Evolutionary conservation across 306 rosid genomes (phyloP).

Genomic region (Clitoria ternatea): DNA sequence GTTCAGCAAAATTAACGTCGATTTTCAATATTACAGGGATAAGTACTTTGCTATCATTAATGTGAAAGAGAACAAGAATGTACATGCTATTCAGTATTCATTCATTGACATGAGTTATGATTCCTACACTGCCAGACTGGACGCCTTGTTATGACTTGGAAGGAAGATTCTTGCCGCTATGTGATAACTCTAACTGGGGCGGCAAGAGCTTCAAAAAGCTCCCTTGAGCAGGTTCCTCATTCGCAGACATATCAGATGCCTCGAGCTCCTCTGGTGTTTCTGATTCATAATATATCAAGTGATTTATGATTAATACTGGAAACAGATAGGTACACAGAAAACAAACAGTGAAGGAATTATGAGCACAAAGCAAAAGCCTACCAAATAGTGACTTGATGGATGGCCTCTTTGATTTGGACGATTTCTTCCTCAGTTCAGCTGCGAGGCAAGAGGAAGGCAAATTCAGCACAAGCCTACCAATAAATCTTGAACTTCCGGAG

Average conservation of each 20-base stretch:
- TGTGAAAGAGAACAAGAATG: constrained; percentile 17
- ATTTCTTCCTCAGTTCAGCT: constrained; percentile 93
- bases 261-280: constrained; percentile 48
- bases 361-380: constrained; percentile 36
- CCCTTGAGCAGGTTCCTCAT: constrained; percentile 47
- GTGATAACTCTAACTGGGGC: constrained; percentile 47
- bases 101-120: constrained; percentile 22
- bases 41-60: constrained; percentile 25
- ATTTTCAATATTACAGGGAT: neutral
- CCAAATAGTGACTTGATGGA: constrained; percentile 85
- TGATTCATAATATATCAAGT: constrained; percentile 49
- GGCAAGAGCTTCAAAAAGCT: constrained; percentile 79
- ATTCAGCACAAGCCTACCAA: neutral
- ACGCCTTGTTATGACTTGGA: constrained; percentile 41
- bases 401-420: constrained; percentile 69
- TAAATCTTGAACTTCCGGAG: neutral
- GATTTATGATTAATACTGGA: constrained; percentile 4
- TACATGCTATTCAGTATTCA: constrained; percentile 20
- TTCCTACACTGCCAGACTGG: constrained; percentile 28
- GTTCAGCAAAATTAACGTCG: constrained; percentile 4
- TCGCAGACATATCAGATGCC: constrained; percentile 28
- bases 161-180: constrained; percentile 33
- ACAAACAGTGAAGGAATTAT: neutral
- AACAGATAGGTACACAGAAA: neutral
- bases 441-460: constrained; percentile 33